Evolutionary conservation across 495 filamentous ascomycete species (phyloP), one percentile per base, ranked within the genome.

Genomic region (Sordaria brevicollis): DNA sequence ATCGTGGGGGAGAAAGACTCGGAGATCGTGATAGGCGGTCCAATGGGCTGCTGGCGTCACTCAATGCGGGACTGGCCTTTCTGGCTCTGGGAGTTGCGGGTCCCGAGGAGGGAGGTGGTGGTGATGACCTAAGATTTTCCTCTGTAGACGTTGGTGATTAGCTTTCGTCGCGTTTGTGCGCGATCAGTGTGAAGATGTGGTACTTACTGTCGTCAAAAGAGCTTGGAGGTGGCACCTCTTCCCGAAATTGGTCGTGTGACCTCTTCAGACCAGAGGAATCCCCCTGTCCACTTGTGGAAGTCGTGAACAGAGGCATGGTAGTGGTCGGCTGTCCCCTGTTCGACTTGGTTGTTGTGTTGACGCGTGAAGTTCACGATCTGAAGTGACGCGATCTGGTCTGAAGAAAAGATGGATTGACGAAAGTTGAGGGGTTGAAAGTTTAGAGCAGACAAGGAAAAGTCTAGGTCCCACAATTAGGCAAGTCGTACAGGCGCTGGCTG

Each of bases 231-330:
- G 6, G 11, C 29, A 69, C 67, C 67, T 76, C 67, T 39, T 71
- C 70, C 17, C 76, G 34, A 41, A 80, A 82, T 9, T 81, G 80
- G 13, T 77, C 69, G 69, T 79, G 80, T 10, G 73, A 73, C 66
- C 80, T 74, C 73, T 83, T 82, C 29, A 75, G 72, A 29, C 67
- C 62, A 19, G 69, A 69, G 13, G 73, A 69, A 11, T 80, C 79
- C 62, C 79, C 77, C 65, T 81, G 75, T 8, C 79, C 71, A 62
- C 79, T 80, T 29, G 77, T 74, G 15, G 80, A 80, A 68, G 80
- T 75, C 7, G 76, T 69, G 54, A 78, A 71, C 43, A 81, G 73
- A 76, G 82, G 79, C 81, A 83, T 83, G 43, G 69, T 33, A n/a
- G 66, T 38, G 43, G 36, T n/a, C 34, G 37, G 65, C 13, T 17